A percentile compares a stretch with the other conserved stretches of the same genome.
phyloP scores from a whole-genome alignment of 768 basidiomycete species.

The Macrolepiota dolichaula region DNA sequence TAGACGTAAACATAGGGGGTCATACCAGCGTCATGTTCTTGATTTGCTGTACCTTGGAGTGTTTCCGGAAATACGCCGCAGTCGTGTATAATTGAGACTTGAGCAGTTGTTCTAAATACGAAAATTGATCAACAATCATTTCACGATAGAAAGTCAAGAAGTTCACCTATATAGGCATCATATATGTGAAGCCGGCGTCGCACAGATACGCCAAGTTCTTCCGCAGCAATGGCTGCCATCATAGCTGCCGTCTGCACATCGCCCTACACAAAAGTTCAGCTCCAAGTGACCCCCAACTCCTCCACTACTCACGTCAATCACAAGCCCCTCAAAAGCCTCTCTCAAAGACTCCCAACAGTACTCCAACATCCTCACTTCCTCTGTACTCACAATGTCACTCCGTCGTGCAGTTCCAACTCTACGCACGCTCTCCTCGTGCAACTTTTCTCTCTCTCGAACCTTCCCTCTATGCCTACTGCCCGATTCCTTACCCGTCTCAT shows the following conservation, averaged over 20 bases:
- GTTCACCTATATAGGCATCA: slow-evolving; percentile 71
- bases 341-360: slow-evolving; percentile 55
- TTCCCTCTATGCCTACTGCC: slow-evolving; percentile 26
- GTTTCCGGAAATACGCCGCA: slow-evolving; percentile 76
- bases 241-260: slow-evolving; percentile 81
- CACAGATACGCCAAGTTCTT: slow-evolving; percentile 50
- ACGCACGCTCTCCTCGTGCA: not conserved
- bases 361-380: slow-evolving; percentile 50
- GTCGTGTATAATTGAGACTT: slow-evolving; percentile 59
- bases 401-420: slow-evolving; percentile 29
- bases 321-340: slow-evolving; percentile 56
- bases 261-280: slow-evolving; percentile 39
- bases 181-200: slow-evolving; percentile 50
- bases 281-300: not conserved
- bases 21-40: slow-evolving; percentile 51
- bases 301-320: slow-evolving; percentile 48
- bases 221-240: slow-evolving; percentile 56
- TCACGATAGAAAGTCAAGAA: not conserved
- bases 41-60: slow-evolving; percentile 48
- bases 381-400: slow-evolving; percentile 39
- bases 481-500: slow-evolving; percentile 19
- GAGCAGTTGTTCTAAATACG: slow-evolving; percentile 52
- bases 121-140: not conserved
- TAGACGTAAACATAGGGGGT: not conserved
- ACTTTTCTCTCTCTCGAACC: slow-evolving; percentile 5